A percentile compares a stretch with the other conserved stretches of the same genome.
phyloP scores from a whole-genome alignment of 2,329 filamentous ascomycete genomes.

The Myriosclerotinia duriaeana region DNA sequence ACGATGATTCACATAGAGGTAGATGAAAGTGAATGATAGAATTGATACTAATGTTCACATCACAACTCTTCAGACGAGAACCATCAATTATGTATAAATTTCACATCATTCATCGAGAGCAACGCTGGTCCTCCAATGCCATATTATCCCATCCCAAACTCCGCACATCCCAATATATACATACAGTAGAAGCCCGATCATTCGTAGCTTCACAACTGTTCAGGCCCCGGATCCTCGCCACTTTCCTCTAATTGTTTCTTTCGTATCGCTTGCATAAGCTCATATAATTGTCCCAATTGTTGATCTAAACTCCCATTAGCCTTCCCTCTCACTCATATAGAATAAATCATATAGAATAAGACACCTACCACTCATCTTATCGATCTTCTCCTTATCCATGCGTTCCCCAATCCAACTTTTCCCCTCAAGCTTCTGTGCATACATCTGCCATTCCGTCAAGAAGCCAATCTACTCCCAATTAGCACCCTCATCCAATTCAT shows the following conservation, averaged over 20 bases:
- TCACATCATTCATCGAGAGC: slow-evolving; percentile 13
- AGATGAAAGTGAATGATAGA: neutral
- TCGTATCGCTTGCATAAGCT: slow-evolving; percentile 81
- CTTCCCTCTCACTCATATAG: neutral
- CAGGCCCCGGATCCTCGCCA: slow-evolving; percentile 4
- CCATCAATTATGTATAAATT: neutral
- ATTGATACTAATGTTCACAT: neutral
- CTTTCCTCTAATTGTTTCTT: slow-evolving; percentile 37
- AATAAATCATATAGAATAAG: neutral
- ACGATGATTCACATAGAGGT: neutral
- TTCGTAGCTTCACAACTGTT: slow-evolving; percentile 17
- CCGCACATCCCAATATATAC: slow-evolving; percentile 17
- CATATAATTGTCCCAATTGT: slow-evolving; percentile 89
- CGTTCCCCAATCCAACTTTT: slow-evolving; percentile 81
- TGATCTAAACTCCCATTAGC: slow-evolving; percentile 60
- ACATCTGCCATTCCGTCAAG: slow-evolving; percentile 92
- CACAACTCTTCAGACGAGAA: neutral
- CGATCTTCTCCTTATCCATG: slow-evolving; percentile 77
- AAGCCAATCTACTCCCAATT: slow-evolving; percentile 72
- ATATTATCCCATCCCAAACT: slow-evolving; percentile 10
- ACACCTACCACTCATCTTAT: slow-evolving; percentile 86
- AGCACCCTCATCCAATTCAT: neutral
- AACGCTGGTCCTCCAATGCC: slow-evolving; percentile 16
- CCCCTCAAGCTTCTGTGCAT: slow-evolving; percentile 88
- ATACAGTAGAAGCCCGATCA: neutral